Evolutionary conservation across 805 yeast species (phyloP).

Genomic region (Hanseniaspora osmophila): DNA sequence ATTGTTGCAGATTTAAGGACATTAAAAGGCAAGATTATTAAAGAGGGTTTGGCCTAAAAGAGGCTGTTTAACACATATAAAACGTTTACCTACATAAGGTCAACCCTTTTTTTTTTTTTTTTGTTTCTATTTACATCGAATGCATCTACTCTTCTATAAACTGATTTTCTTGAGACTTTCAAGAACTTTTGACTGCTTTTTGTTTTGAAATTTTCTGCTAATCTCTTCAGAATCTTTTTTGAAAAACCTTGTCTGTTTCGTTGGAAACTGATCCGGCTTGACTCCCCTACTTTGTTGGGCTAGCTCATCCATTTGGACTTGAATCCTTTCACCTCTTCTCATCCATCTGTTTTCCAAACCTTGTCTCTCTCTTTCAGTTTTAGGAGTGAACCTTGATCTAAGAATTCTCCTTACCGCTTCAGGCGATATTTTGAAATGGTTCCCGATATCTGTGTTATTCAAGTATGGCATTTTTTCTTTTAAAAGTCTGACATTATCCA

Average conservation of each 20-base stretch:
- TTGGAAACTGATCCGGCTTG: not conserved
- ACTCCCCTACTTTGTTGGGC: too few relatives aligned
- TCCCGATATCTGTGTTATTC: slow-evolving; percentile 43
- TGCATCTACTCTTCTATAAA: not conserved
- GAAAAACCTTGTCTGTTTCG: not conserved
- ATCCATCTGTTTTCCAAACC: slow-evolving; percentile 38
- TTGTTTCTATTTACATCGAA: not conserved
- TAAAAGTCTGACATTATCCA: slow-evolving; percentile 46
- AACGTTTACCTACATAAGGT: not conserved
- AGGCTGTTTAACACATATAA: not conserved
- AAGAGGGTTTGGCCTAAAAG: not conserved
- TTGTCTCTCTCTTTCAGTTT: slow-evolving; percentile 33
- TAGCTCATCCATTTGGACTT: slow-evolving; percentile 3
- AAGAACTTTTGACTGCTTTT: not conserved
- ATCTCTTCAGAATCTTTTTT: not conserved
- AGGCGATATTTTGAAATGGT: slow-evolving; percentile 57
- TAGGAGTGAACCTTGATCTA: slow-evolving; percentile 65
- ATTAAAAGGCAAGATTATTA: not conserved
- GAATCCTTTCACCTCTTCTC: slow-evolving; percentile 30
- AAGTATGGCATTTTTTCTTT: slow-evolving; percentile 47
- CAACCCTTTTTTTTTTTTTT: too few relatives aligned
- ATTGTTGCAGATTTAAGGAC: not conserved
- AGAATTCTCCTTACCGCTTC: slow-evolving; percentile 72
- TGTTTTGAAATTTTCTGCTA: not conserved
- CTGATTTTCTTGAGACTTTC: not conserved